Conservation (phyloP, 495 filamentous ascomycete species). For the Lasiosphaeris hirsuta region DNA sequence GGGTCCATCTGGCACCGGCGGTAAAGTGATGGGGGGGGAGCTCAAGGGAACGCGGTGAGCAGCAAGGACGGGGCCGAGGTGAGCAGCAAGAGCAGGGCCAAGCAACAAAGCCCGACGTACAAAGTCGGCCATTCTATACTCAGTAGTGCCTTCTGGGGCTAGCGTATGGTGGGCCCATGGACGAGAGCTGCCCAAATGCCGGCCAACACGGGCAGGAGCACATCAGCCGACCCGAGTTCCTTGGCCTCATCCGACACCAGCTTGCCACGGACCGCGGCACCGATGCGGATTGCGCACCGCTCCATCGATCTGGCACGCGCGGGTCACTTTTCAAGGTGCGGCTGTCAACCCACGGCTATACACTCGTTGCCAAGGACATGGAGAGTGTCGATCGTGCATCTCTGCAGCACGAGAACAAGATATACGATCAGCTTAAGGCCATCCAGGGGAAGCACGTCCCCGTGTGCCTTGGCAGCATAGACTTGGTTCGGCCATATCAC, state of each 20-base stretch:
- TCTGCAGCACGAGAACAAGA: slow-evolving; percentile 31
- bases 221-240: slow-evolving; percentile 23
- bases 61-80: slow-evolving; percentile 11
- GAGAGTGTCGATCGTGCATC: no score
- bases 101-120: slow-evolving; percentile 15
- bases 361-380: slow-evolving; percentile 43
- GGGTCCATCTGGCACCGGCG: slow-evolving; percentile 9
- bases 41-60: slow-evolving; percentile 5
- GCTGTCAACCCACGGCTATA: slow-evolving; percentile 46
- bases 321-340: slow-evolving; percentile 44
- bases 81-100: slow-evolving; percentile 19
- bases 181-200: slow-evolving; percentile 41
- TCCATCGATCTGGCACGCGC: slow-evolving; percentile 37
- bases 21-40: slow-evolving; percentile 10
- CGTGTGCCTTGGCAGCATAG: slow-evolving; percentile 35
- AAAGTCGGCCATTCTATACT: slow-evolving; percentile 40
- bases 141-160: slow-evolving; percentile 43
- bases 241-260: slow-evolving; percentile 26
- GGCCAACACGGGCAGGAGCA: slow-evolving; percentile 29
- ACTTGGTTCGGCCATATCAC: slow-evolving; percentile 28
- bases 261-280: no score
- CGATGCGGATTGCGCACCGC: slow-evolving; percentile 34
- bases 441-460: slow-evolving; percentile 38
- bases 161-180: slow-evolving; percentile 28
- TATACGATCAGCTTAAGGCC: slow-evolving; percentile 31